Percentiles rank a stretch among this genome's conserved stretches.
Evolutionary conservation across 352 stramenopile genomes (phyloP).

Genomic region (Globisporangium parvum): DNA sequence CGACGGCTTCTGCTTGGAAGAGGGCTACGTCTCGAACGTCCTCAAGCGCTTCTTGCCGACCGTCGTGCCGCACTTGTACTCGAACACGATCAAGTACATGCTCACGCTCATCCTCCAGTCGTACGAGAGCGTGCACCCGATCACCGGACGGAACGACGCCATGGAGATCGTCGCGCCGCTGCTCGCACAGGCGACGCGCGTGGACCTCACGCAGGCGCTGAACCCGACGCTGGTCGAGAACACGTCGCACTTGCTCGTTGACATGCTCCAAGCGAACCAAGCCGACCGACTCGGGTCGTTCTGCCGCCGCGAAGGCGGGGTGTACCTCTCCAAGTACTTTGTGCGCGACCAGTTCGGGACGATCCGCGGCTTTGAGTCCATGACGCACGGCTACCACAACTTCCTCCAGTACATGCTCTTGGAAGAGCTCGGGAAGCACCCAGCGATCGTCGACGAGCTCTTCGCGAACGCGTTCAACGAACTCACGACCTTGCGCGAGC

Average conservation of each 20-base stretch:
- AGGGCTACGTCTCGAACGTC: slow-evolving; percentile 81
- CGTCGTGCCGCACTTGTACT: slow-evolving; percentile 81
- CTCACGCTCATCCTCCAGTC: slow-evolving; percentile 83
- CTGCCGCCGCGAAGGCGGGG: slow-evolving; percentile 67
- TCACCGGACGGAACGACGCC: slow-evolving; percentile 81
- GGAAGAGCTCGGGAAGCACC: slow-evolving; percentile 78
- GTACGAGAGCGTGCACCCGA: slow-evolving; percentile 85
- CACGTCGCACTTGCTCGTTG: slow-evolving; percentile 66
- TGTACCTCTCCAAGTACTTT: slow-evolving; percentile 87
- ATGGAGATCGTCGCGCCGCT: slow-evolving; percentile 79
- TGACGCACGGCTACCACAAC: slow-evolving; percentile 88
- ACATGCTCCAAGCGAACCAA: slow-evolving; percentile 86
- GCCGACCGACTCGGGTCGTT: slow-evolving; percentile 79
- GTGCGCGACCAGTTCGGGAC: slow-evolving; percentile 86
- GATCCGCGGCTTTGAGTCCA: slow-evolving; percentile 82
- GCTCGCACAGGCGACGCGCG: slow-evolving; percentile 42
- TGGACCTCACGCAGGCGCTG: slow-evolving; percentile 27
- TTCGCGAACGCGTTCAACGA: slow-evolving; percentile 67
- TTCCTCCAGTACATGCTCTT: slow-evolving; percentile 87
- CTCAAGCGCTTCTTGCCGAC: slow-evolving; percentile 69
- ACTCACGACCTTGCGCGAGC: slow-evolving; percentile 40
- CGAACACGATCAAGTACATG: slow-evolving; percentile 89
- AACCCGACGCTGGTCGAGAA: slow-evolving; percentile 67
- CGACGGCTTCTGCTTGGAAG: slow-evolving; percentile 81
- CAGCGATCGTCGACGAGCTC: slow-evolving; percentile 51